These are phyloP conservation scores for Pseudogymnoascus sp. DNA, from an alignment of 2,329 filamentous ascomycete genomes.

Conservation along the genomic window DNA sequence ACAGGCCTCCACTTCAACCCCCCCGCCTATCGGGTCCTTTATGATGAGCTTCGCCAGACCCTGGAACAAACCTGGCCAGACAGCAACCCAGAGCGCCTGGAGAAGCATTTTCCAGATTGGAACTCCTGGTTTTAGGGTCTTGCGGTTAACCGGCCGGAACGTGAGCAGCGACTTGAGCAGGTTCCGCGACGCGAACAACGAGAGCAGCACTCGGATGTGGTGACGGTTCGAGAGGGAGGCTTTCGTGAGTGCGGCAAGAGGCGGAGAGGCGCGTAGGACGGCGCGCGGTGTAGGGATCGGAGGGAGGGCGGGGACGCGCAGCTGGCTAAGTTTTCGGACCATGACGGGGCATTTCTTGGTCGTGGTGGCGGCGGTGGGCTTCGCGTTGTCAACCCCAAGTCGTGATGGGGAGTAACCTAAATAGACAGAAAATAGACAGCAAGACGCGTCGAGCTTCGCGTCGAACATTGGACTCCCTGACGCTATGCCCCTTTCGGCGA, in stretches of 20 bases:
- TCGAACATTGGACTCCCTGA: background rate
- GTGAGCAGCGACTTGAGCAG: slow-evolving; percentile 1
- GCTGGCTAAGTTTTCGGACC: background rate
- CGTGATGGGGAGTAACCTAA: background rate
- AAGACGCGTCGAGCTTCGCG: background rate
- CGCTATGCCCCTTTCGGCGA: background rate
- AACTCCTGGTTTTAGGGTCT: slow-evolving; percentile 1
- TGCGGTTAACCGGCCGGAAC: slow-evolving; percentile 3
- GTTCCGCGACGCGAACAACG: background rate
- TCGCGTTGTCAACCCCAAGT: background rate
- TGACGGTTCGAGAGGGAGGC: slow-evolving; percentile 6
- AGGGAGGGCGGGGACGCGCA: background rate
- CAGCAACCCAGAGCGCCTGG: slow-evolving; percentile 6
- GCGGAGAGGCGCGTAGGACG: slow-evolving; percentile 1
- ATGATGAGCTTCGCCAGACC: slow-evolving; percentile 39
- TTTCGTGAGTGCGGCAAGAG: background rate
- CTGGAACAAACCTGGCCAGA: slow-evolving; percentile 39
- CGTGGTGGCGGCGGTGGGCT: background rate
- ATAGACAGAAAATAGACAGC: background rate
- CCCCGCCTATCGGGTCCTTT: slow-evolving; percentile 46
- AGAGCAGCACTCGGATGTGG: slow-evolving; percentile 1
- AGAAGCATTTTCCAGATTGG: slow-evolving; percentile 10
- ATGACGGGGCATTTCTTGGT: background rate
- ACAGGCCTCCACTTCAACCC: slow-evolving; percentile 52
- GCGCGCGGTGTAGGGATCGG: background rate